Percentiles rank a stretch among this genome's conserved stretches.
These are phyloP conservation scores for Cytospora chrysosperma DNA, from an alignment of 2,329 filamentous ascomycete species.

Conservation along the genomic window DNA sequence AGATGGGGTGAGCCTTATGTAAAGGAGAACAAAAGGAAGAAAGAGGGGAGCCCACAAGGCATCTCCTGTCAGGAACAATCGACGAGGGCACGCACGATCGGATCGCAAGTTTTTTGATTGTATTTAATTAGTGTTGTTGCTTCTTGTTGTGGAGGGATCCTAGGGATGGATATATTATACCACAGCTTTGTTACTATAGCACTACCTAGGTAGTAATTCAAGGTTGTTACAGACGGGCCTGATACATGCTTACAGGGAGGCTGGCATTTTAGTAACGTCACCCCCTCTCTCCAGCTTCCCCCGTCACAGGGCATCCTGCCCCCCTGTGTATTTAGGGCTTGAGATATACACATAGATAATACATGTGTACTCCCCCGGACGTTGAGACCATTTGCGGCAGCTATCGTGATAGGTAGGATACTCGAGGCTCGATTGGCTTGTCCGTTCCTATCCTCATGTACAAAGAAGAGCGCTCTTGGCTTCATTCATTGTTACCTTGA, in stretches of 20 bases:
- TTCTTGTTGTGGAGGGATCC: too few relatives aligned
- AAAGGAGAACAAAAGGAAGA: neutral
- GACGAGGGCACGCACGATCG: neutral
- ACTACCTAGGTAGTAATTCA: neutral
- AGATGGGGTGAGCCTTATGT: neutral
- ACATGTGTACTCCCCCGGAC: too few relatives aligned
- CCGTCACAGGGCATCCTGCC: too few relatives aligned
- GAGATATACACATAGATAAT: neutral
- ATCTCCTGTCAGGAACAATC: neutral
- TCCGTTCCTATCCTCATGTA: neutral
- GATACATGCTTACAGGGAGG: neutral
- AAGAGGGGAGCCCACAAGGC: neutral
- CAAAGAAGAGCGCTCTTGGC: neutral
- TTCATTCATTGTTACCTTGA: neutral
- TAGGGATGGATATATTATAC: too few relatives aligned
- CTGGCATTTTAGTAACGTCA: neutral
- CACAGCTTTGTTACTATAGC: neutral
- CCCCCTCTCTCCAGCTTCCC: neutral
- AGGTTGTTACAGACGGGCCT: neutral
- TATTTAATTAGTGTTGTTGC: neutral
- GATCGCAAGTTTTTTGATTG: neutral
- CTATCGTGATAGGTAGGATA: neutral
- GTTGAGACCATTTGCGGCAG: neutral
- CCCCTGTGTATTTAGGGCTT: neutral
- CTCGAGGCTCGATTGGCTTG: neutral